Percentiles rank a stretch among this genome's conserved stretches.
phyloP scores from a whole-genome alignment of 805 yeast species.

The Candida broadrunensis region DNA sequence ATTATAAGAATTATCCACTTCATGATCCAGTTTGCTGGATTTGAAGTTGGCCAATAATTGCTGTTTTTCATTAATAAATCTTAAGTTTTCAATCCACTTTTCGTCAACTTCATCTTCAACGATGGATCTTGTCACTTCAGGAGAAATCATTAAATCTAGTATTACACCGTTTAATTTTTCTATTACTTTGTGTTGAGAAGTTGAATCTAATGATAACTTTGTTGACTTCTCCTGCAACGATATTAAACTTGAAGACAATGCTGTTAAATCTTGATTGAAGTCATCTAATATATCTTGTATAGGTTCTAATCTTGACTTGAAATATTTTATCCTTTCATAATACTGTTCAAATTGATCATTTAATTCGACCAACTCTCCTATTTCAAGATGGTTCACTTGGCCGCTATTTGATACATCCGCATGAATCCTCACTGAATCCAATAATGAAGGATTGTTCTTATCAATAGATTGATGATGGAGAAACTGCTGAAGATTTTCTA shows the following conservation, averaged over 20 bases:
- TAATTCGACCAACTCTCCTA: conserved; percentile 6
- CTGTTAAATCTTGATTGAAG: conserved; percentile 52
- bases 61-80: conserved; percentile 55
- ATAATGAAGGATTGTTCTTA: not conserved
- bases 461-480: not conserved
- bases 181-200: conserved; percentile 22
- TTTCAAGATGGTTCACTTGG: not conserved
- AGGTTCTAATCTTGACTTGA: conserved; percentile 43
- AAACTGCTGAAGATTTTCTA: not conserved
- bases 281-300: conserved; percentile 49
- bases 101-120: conserved; percentile 53
- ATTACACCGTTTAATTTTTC: conserved; percentile 69
- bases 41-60: conserved; percentile 43
- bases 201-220: conserved; percentile 24
- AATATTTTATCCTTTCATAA: conserved; percentile 21
- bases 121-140: conserved; percentile 60
- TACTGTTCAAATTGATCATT: conserved; percentile 18
- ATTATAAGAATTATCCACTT: conserved; percentile 1
- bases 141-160: conserved; percentile 72
- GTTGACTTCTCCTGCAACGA: conserved; percentile 33
- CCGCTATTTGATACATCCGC: not conserved
- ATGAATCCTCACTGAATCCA: not conserved
- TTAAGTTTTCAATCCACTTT: conserved; percentile 66
- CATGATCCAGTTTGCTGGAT: not conserved
- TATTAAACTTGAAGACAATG: conserved; percentile 28